Conservation (phyloP, 306 rosid genomes). For the Prunus armeniaca region DNA sequence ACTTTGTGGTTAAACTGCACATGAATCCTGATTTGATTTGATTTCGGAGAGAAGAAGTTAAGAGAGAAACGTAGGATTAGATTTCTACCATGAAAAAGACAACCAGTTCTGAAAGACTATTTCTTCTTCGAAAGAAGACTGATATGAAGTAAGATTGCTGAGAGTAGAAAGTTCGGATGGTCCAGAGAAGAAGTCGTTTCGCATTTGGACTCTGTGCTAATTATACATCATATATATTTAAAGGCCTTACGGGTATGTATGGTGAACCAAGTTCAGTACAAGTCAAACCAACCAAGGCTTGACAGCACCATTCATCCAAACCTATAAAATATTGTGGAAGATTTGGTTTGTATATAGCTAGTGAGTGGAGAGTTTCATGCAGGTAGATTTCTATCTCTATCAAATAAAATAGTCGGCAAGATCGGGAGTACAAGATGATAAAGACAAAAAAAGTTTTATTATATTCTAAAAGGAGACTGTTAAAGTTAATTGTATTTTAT, state of each 20-base stretch:
- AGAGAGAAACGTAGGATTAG: no score
- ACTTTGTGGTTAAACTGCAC: no score
- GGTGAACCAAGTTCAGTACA: neutral
- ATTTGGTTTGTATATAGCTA: neutral
- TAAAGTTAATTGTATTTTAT: no score
- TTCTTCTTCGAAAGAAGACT: no score
- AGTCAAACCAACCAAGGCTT: neutral
- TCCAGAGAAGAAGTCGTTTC: neutral
- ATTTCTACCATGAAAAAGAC: no score
- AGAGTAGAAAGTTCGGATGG: neutral
- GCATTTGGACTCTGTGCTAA: neutral
- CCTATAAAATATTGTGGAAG: neutral
- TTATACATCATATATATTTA: no score
- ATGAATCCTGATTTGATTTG: no score
- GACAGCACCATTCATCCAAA: neutral
- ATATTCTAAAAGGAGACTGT: no score
- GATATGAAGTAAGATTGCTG: no score
- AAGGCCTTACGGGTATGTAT: no score
- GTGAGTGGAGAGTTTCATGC: neutral
- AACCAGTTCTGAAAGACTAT: no score
- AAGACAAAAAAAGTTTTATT: neutral
- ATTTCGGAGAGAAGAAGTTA: no score
- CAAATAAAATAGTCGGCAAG: neutral
- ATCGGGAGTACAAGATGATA: neutral
- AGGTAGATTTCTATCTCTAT: neutral